Percentiles rank a stretch among this genome's conserved stretches.
Conservation (phyloP, 495 filamentous ascomycete species). For the Lepraria neglecta region DNA sequence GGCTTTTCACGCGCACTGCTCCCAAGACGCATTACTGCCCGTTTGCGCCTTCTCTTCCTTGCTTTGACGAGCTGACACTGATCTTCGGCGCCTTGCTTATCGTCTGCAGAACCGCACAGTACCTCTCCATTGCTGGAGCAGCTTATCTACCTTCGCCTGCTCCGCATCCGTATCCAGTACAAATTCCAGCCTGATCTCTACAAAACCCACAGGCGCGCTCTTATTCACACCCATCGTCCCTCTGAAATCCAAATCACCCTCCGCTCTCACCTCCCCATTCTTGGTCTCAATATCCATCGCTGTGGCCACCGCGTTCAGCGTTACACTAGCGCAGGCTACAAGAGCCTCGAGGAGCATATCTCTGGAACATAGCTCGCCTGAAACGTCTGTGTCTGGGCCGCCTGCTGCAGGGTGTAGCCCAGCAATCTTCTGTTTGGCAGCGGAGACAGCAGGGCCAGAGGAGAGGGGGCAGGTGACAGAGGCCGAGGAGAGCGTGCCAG, state of each 20-base stretch:
- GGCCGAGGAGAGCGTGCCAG: constrained; percentile 29
- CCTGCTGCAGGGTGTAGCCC: constrained; percentile 33
- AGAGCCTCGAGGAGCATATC: constrained; percentile 39
- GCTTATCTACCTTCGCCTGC: constrained; percentile 32
- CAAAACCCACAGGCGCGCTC: constrained; percentile 35
- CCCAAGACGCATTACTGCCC: background rate
- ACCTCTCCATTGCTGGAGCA: constrained; percentile 36
- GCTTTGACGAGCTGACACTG: background rate
- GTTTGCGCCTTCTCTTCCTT: background rate
- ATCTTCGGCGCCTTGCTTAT: constrained; percentile 31
- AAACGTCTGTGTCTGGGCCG: constrained; percentile 30
- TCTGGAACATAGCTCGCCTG: constrained; percentile 36
- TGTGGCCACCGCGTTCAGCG: constrained; percentile 36
- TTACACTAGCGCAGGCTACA: constrained; percentile 37
- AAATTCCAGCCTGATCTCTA: constrained; percentile 31
- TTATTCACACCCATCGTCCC: constrained; percentile 37
- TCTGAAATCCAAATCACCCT: constrained; percentile 38
- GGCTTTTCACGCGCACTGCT: background rate
- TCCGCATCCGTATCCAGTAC: constrained; percentile 31
- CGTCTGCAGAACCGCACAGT: constrained; percentile 38
- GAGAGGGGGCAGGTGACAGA: constrained; percentile 34
- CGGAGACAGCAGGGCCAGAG: constrained; percentile 31
- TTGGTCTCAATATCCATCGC: constrained; percentile 31
- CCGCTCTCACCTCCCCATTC: constrained; percentile 31
- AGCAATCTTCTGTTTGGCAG: constrained; percentile 27